Base-by-base conservation (phyloP, 2,329 filamentous ascomycete species). In the Penicillium expansum region DNA sequence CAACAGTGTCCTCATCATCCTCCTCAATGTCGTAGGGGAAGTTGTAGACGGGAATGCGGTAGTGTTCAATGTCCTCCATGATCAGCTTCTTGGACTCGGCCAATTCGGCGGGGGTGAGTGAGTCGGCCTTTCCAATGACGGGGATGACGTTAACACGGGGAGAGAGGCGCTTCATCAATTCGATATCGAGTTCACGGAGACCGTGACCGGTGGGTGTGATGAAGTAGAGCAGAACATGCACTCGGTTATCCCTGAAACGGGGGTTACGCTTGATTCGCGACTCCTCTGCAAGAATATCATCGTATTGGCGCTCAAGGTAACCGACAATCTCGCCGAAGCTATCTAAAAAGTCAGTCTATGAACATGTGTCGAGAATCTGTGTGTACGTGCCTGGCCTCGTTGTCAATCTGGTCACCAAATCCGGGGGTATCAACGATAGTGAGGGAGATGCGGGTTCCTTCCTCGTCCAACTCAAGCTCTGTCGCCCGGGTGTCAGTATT, bases 251-350 rank as follows among this genome's bases (percentile, higher is more conserved):
- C 74, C 94, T 89, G 89, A 99, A 99, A 73, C 94, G 88, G 69
- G 94, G 94, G 83, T 99, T 99, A 92, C 94, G 94, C 90, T 99
- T 99, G 84, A 99, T 99, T 83, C 94, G 91, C 71, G 94, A 97
- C 82, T 99, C 94, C 82, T 97, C 93, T 62, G 94, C 93, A 69
- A 99, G 86, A 83, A 99, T 97, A 76, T 97, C 92, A 79, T 99
- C 94, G 79, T 97, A 97, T 86, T 99, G 93, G 81, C 93, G 87
- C 84, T 99, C 94, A 71, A 99, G 90, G 80, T 96, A 97, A 68
- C 92, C 93, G 68, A 96, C 92, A 71, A 99, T 99, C 79, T 97
- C 94, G 69, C 89, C 89, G 77, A 99, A 99, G 81, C 92, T 96
- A 66, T 55, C 56, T 13, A 52, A 64, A 63, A 43, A 42, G 65